Percentiles rank a stretch among this genome's conserved stretches.
Evolutionary conservation across 805 yeast species (phyloP).

Genomic region (Saccharomycopsis vini): DNA sequence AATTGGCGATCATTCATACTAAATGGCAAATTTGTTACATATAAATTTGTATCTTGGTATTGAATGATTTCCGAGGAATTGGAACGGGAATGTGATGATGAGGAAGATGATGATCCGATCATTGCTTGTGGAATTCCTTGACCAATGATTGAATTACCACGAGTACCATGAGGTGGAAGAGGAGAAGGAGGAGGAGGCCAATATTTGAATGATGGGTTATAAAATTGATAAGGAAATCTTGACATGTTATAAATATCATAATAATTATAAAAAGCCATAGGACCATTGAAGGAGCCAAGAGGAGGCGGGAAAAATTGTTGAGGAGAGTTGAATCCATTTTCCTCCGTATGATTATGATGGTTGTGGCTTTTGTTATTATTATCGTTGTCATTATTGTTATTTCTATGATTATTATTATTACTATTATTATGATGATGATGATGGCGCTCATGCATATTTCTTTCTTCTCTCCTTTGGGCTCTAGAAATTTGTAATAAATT

Average conservation of each 20-base stretch:
- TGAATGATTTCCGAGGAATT: conserved; percentile 8
- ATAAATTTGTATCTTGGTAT: conserved; percentile 64
- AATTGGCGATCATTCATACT: conserved; percentile 48
- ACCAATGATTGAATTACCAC: no score
- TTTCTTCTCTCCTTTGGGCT: conserved; percentile 36
- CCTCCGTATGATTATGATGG: no score
- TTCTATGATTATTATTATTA: neutral
- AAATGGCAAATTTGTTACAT: conserved; percentile 55
- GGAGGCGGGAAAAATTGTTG: no score
- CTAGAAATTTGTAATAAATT: conserved; percentile 31
- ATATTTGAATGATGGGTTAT: neutral
- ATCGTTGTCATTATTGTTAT: neutral
- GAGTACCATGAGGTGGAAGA: no score
- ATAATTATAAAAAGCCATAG: no score
- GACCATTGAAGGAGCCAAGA: no score
- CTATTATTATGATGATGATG: conserved; percentile 1
- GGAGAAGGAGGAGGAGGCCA: no score
- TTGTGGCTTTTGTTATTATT: neutral
- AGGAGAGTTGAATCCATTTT: no score
- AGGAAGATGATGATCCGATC: neutral
- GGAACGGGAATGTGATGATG: neutral
- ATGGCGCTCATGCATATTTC: conserved; percentile 18
- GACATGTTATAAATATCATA: no score
- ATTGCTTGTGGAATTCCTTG: neutral
- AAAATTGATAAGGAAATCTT: no score